These are phyloP conservation scores for Monosporozyma yasuniensis DNA, from an alignment of 805 yeast species.

Conservation along the genomic window DNA sequence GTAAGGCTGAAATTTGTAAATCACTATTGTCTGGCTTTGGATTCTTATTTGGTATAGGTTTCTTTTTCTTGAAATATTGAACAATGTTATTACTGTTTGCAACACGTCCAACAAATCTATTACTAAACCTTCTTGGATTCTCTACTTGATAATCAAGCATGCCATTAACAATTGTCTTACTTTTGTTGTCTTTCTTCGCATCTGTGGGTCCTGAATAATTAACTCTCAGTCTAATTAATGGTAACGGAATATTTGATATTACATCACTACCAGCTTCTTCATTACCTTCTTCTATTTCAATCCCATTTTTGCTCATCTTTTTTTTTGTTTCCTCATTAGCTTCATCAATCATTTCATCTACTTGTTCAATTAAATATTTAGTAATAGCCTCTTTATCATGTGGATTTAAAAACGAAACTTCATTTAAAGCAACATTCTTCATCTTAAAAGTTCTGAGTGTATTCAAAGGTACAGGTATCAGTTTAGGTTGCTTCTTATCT, in stretches of 20 bases:
- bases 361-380: conserved; percentile 49
- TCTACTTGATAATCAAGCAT: conserved; percentile 72
- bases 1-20: background rate
- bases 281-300: background rate
- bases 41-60: conserved; percentile 7
- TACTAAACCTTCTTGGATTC: conserved; percentile 80
- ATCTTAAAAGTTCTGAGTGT: conserved; percentile 79
- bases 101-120: conserved; percentile 79
- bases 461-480: conserved; percentile 35
- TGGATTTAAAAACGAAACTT: conserved; percentile 47
- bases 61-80: conserved; percentile 50
- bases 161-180: background rate
- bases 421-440: conserved; percentile 49
- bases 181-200: conserved; percentile 5
- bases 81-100: conserved; percentile 89
- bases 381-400: conserved; percentile 55
- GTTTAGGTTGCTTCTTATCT: conserved; percentile 39
- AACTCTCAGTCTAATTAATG: conserved; percentile 71
- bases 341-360: conserved; percentile 54
- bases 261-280: conserved; percentile 14
- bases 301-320: conserved; percentile 12
- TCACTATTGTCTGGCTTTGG: conserved; percentile 5
- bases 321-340: conserved; percentile 46
- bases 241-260: conserved; percentile 50
- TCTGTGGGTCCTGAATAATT: conserved; percentile 60